Base-by-base conservation (phyloP, 805 yeast genomes). In the Candida ovalis region DNA sequence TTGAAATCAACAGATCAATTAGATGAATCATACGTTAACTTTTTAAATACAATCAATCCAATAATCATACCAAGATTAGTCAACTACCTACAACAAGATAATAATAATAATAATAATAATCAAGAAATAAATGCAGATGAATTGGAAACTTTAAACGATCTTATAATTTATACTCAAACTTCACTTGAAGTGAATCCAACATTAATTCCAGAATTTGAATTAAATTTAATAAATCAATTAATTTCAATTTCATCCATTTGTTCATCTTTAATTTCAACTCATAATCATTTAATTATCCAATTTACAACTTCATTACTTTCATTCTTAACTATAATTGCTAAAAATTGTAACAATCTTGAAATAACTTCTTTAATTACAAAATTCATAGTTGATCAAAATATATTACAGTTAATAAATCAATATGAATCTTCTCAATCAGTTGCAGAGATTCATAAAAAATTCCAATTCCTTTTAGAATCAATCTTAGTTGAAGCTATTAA, bases 401-500 rank as follows among this genome's bases (percentile, higher is more conserved):
- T 64, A 15, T 37, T 61, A 18, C 50, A 51, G 22, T 54, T 59
- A 6, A 43, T 62, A 13, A 36, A 43, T 25, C 36, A 50, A 5
- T 58, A 54, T 40, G 49, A 46, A 23, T 43, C 52, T 8, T 43
- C 52, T 8, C 42, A 39, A 27, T 40, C 53, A 5, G 38, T 49
- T 19, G 44, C 51, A 3, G 61, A 61, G 44, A 48, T 60, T 15
- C 69, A 62, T 48, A 58, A 60, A 27, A 56, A 56, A 36, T 55
- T 51, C 35, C 51, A 54, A 3, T 59, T 57, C 30, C 33, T 53
- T 13, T 45, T 66, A 21, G 70, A 69, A 48, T 50, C 48, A 27
- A 52, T 60, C 6, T 44, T 81, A 4, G 64, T 81, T 37, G 92
- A 85, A 51, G 69, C 84, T 23, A 64, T 88, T 21, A 84, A 88